phyloP scores from a whole-genome alignment of 2,329 filamentous ascomycete species.

The Cytospora mali region DNA sequence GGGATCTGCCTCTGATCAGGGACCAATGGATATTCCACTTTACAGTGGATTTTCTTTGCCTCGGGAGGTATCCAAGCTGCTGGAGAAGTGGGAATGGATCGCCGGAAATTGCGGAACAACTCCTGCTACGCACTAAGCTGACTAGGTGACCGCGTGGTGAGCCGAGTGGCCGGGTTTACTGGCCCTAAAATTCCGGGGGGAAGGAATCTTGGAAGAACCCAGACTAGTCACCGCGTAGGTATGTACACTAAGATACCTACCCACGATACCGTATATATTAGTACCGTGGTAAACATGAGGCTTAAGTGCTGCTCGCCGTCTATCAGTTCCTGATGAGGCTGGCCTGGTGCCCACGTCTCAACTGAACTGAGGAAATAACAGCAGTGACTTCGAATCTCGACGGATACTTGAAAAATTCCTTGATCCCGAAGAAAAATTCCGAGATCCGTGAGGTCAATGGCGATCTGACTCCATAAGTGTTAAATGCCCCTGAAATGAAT shows the following conservation, averaged over 20 bases:
- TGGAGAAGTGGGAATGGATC: constrained; percentile 11
- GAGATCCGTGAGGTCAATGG: constrained; percentile 8
- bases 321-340: no score
- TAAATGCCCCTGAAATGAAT: constrained; percentile 7
- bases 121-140: background rate
- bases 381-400: background rate
- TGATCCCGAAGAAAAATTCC: constrained; percentile 4
- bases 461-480: constrained; percentile 11
- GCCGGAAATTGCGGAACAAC: constrained; percentile 16
- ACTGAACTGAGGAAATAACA: background rate
- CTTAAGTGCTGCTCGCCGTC: no score
- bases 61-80: constrained; percentile 4
- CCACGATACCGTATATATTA: no score
- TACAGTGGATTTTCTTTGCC: background rate
- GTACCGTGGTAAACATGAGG: no score
- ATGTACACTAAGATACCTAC: no score
- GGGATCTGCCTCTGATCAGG: background rate
- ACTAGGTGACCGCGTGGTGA: no score
- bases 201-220: background rate
- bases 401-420: background rate
- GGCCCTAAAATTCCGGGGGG: background rate
- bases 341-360: no score
- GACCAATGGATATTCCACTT: background rate
- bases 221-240: background rate
- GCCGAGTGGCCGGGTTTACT: background rate